Evolutionary conservation across 768 basidiomycete genomes (phyloP).

Genomic region (Russula sp.): DNA sequence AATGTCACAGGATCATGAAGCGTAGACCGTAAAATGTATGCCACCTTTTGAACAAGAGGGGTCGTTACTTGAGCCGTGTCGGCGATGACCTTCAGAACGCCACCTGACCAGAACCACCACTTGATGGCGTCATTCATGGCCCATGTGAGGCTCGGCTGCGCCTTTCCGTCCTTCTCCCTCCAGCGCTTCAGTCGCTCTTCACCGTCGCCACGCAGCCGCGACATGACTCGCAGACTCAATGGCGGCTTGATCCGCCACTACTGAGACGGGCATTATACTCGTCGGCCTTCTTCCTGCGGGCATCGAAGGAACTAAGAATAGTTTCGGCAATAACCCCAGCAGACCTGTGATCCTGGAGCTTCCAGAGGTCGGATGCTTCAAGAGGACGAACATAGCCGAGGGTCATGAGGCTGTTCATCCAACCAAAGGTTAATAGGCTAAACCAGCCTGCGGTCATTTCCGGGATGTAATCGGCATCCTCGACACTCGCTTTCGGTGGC

Average conservation of each 20-base stretch:
- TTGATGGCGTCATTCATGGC: constrained; percentile 77
- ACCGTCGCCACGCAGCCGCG: constrained; percentile 55
- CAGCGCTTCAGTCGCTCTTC: constrained; percentile 58
- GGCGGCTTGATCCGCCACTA: constrained; percentile 58
- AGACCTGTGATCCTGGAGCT: constrained; percentile 60
- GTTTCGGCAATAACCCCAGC: constrained; percentile 58
- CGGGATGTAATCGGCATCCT: constrained; percentile 62
- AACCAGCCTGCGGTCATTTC: constrained; percentile 63
- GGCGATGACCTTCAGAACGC: constrained; percentile 53
- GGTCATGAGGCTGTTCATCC: constrained; percentile 69
- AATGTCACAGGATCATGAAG: not conserved
- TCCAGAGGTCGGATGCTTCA: constrained; percentile 78
- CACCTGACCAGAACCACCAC: constrained; percentile 77
- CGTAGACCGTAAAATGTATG: constrained; percentile 20
- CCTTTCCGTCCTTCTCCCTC: constrained; percentile 61
- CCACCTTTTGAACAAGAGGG: constrained; percentile 75
- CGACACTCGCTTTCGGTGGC: constrained; percentile 52
- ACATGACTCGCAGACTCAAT: constrained; percentile 49
- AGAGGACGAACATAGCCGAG: constrained; percentile 80
- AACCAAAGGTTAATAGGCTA: constrained; percentile 61
- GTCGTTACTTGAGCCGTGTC: constrained; percentile 72
- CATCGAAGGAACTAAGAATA: constrained; percentile 63
- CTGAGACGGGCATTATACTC: constrained; percentile 71
- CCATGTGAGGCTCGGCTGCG: constrained; percentile 57
- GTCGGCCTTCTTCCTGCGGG: constrained; percentile 53